phyloP scores from a whole-genome alignment of 345 rosid genomes.

The Camelina hispida region DNA sequence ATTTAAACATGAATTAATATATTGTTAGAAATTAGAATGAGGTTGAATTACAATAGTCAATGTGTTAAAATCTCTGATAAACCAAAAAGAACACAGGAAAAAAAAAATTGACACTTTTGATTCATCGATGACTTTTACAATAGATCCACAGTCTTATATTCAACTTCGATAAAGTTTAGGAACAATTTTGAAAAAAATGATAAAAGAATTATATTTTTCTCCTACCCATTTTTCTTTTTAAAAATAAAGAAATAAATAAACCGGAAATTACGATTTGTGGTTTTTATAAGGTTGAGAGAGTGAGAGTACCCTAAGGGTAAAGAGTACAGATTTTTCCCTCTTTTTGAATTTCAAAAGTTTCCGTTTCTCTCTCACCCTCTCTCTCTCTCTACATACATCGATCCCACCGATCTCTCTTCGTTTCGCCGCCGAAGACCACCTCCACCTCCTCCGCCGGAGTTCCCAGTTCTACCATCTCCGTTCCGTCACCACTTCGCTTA shows the following conservation, averaged over 20 bases:
- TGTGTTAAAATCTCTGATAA: too few relatives aligned
- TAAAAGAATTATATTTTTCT: too few relatives aligned
- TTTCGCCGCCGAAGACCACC: background rate
- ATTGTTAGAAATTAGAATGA: too few relatives aligned
- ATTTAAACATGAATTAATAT: too few relatives aligned
- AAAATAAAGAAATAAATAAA: background rate
- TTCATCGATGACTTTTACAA: too few relatives aligned
- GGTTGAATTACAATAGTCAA: too few relatives aligned
- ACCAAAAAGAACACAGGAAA: too few relatives aligned
- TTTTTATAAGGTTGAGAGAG: conserved; percentile 20
- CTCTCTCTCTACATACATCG: conserved; percentile 18
- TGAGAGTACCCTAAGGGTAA: background rate
- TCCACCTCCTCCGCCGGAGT: conserved; percentile 16
- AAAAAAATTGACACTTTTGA: too few relatives aligned
- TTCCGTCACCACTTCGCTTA: conserved; percentile 1
- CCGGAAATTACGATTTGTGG: background rate
- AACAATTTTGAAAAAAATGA: too few relatives aligned
- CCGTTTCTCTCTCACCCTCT: conserved; percentile 27
- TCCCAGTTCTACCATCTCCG: conserved; percentile 14
- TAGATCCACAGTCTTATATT: too few relatives aligned
- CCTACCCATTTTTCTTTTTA: too few relatives aligned
- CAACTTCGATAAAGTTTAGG: too few relatives aligned
- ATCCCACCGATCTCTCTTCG: conserved; percentile 33
- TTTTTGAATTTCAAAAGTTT: conserved; percentile 45
- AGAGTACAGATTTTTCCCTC: conserved; percentile 36